Evolutionary conservation across 257 asterid genomes (phyloP), one percentile per base, ranked within the genome.

Genomic region (Solanum etuberosum): DNA sequence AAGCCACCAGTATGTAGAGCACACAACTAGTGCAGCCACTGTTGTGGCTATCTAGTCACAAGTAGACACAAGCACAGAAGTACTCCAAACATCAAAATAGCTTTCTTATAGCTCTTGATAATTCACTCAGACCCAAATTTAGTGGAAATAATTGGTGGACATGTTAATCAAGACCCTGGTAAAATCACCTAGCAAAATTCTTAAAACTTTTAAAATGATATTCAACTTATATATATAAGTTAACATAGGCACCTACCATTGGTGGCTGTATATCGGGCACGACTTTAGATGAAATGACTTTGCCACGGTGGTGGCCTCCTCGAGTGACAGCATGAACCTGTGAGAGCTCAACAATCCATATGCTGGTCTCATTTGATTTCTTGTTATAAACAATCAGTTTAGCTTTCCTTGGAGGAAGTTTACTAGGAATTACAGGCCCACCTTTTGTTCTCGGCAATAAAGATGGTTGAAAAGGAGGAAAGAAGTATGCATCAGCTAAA

Each of bases 261-360:
- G 90, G 87, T 29, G 90, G 89, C 78, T 89, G 90, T 59, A 89
- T 88, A 83, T 86, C 87, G 3, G 90, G 90, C 72, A 89, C 82
- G n/a, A 89, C 90, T 38, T 86, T 83, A 7, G 90, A 86, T 9
- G 90, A 89, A 84, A 89, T 86, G 82, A 86, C 90, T 71, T 89
- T 89, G 20, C 90, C 90, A n/a, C 90, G 85, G 73, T 89, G 90
- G 84, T 86, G 89, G 31, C 90, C 90, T 72, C 90, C 90, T 84
- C 90, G 89, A 89, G 90, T 89, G 32, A 87, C 84, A 86, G 90
- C 90, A 86, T 89, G 90, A 29, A 89, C 90, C 71, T 89, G 86
- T 15, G 88, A 86, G 51, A 89, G 89, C 85, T 89, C 89, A 57
- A 89, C 90, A 86, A 89, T 40, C 90, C 90, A 89, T 83, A 89